Conservation (phyloP, 2,329 filamentous ascomycete genomes). For the Fusarium sp. region DNA sequence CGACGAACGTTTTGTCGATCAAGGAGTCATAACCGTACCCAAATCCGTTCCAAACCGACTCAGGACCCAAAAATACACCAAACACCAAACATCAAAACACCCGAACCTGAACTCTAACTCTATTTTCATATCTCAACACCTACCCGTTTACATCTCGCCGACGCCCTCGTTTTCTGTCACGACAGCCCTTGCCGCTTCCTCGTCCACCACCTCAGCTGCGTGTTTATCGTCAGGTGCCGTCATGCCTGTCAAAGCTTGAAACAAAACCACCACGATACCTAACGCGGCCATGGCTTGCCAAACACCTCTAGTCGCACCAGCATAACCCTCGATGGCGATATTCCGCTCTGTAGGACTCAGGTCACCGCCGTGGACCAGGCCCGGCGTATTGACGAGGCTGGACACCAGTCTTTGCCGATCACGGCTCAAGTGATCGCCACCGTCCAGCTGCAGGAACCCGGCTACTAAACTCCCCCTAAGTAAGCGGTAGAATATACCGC, state of each 20-base stretch:
- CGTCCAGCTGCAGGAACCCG: conserved; percentile 67
- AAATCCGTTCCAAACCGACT: background rate
- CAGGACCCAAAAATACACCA: conserved; percentile 10
- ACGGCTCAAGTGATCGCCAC: conserved; percentile 50
- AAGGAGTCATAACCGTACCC: conserved; percentile 8
- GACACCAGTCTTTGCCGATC: conserved; percentile 58
- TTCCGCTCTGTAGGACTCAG: conserved; percentile 58
- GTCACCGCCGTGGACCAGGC: conserved; percentile 60
- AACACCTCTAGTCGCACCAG: conserved; percentile 58
- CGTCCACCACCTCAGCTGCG: conserved; percentile 53
- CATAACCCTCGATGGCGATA: conserved; percentile 64
- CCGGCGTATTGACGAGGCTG: conserved; percentile 65
- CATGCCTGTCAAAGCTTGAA: conserved; percentile 68
- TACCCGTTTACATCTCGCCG: conserved; percentile 46
- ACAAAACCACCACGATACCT: conserved; percentile 58
- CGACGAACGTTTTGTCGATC: background rate
- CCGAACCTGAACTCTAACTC: background rate
- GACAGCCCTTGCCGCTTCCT: conserved; percentile 44
- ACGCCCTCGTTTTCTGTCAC: conserved; percentile 51
- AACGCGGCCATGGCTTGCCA: conserved; percentile 63
- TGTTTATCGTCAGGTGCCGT: conserved; percentile 65
- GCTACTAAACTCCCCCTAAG: conserved; percentile 67
- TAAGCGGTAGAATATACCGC: conserved; percentile 78
- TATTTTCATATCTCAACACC: conserved; percentile 13
- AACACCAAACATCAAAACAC: background rate